Percentiles rank a stretch among this genome's conserved stretches.
Conservation (phyloP, 2,329 filamentous ascomycete species). For the Diatrype stigma region DNA sequence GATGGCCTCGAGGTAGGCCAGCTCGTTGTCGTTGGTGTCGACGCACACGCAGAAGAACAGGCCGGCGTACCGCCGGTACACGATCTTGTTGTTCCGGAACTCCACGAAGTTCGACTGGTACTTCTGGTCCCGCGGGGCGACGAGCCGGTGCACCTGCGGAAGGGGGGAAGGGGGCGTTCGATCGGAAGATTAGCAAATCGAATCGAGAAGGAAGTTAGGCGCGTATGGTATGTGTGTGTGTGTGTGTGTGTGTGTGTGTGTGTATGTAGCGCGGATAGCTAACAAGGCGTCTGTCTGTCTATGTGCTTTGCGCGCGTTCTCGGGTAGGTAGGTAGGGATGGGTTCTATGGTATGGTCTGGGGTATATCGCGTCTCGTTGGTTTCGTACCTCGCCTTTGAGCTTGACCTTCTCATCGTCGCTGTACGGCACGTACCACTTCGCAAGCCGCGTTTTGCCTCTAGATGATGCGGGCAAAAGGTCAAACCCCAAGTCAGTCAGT, state of each 20-base stretch:
- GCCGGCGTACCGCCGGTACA: slow-evolving; percentile 95
- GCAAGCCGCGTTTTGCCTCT: slow-evolving; percentile 98
- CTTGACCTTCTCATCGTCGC: slow-evolving; percentile 98
- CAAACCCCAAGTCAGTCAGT: too few relatives aligned
- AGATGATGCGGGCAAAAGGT: neutral
- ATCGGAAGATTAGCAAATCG: neutral
- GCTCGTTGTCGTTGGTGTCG: slow-evolving; percentile 97
- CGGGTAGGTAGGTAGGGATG: too few relatives aligned
- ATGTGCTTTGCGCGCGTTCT: slow-evolving; percentile 1
- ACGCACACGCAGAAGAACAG: slow-evolving; percentile 99
- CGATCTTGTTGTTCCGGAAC: slow-evolving; percentile 89
- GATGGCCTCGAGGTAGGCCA: slow-evolving; percentile 94
- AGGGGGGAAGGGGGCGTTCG: slow-evolving; percentile 1
- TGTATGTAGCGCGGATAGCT: too few relatives aligned
- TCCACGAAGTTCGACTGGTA: slow-evolving; percentile 99
- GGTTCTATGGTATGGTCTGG: too few relatives aligned
- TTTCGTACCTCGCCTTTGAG: slow-evolving; percentile 83
- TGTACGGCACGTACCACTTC: slow-evolving; percentile 99
- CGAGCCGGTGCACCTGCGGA: slow-evolving; percentile 85
- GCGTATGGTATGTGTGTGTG: too few relatives aligned
- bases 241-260: too few relatives aligned
- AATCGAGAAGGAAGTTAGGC: too few relatives aligned
- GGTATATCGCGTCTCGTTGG: slow-evolving; percentile 1
- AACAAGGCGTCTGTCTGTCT: too few relatives aligned
- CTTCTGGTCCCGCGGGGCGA: slow-evolving; percentile 96